Evolutionary conservation across 2,329 filamentous ascomycete species (phyloP), one percentile per base, ranked within the genome.

Genomic region (Ceratocystis smalleyi): DNA sequence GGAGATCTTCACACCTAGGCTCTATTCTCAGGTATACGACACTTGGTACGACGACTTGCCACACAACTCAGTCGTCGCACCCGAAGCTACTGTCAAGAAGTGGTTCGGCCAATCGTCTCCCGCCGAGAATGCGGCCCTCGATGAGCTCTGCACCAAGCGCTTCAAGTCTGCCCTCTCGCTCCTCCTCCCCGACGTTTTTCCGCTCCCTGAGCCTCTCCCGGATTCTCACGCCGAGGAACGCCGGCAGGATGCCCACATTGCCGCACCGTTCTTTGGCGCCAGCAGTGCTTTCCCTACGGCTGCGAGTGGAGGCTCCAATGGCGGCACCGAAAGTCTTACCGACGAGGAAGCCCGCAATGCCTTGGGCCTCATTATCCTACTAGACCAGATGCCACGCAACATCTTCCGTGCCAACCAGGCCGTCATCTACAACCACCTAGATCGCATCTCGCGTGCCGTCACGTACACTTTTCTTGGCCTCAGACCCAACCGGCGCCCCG

Each of bases 351-450:
- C 75, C 0, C 62, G 71, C 5, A 73, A 75, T 67, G 76, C 74
- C 72, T 72, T 87, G 1, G 75, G 77, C 55, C 70, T 86, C 0
- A 69, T 83, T 4, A 68, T 87, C 1, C 75, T 87, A 1, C 76
- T 87, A 1, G 84, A 87, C 67, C 84, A 87, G 69, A 75, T 86
- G 51, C 76, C 83, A 0, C 79, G 84, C 1, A 86, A 87, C 69
- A 76, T 81, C 67, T 83, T 80, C 72, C 81, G 84, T 15, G 77
- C 75, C 0, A 73, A 74, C 0, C 72, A 81, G 27, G 71, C 75
- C 0, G 54, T 79, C 1, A 72, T 79, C 10, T 86, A 84, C 69
- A 72, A 66, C 1, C 76, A 80, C 68, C 85, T 83, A 68, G 83
- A 86, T 68, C 77, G 76, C 5, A 72, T 86, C 1, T 76, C 79